A percentile compares a stretch with the other conserved stretches of the same genome.
Evolutionary conservation across 1,139 yeast species (phyloP).

Genomic region (Kluyveromyces sp.): DNA sequence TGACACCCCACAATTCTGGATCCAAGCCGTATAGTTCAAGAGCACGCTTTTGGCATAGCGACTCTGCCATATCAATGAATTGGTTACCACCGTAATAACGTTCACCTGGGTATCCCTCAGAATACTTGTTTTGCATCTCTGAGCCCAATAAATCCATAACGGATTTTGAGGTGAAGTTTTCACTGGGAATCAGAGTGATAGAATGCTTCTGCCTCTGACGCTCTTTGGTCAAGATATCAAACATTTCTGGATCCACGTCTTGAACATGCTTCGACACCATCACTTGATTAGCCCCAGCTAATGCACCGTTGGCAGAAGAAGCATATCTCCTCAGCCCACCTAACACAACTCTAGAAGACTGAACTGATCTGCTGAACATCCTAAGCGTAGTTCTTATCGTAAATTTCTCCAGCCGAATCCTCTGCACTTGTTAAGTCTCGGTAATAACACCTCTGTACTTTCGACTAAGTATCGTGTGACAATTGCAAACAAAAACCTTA

Average conservation of each 20-base stretch:
- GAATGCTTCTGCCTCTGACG: slow-evolving; percentile 81
- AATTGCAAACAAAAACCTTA: no score
- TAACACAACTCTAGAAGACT: not conserved
- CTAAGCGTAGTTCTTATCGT: not conserved
- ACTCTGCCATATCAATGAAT: slow-evolving; percentile 85
- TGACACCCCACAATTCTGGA: slow-evolving; percentile 87
- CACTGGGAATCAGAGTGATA: slow-evolving; percentile 87
- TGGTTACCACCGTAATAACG: slow-evolving; percentile 97
- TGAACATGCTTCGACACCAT: slow-evolving; percentile 57
- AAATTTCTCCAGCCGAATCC: not conserved
- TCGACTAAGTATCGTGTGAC: no score
- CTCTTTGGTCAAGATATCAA: slow-evolving; percentile 64
- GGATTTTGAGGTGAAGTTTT: slow-evolving; percentile 89
- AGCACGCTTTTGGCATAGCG: slow-evolving; percentile 86
- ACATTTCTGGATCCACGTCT: slow-evolving; percentile 82
- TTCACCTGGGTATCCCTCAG: slow-evolving; percentile 98
- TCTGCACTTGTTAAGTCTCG: no score
- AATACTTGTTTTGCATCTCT: slow-evolving; percentile 95
- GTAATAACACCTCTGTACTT: no score
- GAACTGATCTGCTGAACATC: slow-evolving; percentile 1
- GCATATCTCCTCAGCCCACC: not conserved
- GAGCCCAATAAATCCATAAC: slow-evolving; percentile 93
- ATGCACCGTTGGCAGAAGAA: not conserved
- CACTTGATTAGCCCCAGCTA: slow-evolving; percentile 16
- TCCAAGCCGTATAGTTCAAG: slow-evolving; percentile 73